phyloP scores from a whole-genome alignment of 805 yeast species.

The Monosporozyma aerobia region DNA sequence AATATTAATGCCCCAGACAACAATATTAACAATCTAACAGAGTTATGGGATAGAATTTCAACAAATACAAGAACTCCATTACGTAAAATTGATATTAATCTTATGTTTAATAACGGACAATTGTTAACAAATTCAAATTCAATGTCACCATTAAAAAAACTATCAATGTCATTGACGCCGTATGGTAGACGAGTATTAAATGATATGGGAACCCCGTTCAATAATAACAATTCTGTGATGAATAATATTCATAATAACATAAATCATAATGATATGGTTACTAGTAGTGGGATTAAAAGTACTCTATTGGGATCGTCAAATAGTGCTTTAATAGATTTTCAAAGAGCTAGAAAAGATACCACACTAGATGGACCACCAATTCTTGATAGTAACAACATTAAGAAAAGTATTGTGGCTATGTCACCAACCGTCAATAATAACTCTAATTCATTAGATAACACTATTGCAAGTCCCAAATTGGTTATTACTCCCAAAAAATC shows the following conservation, averaged over 20 bases:
- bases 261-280: background rate
- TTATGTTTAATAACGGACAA: conserved; percentile 24
- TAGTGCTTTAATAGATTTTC: conserved; percentile 28
- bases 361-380: conserved; percentile 8
- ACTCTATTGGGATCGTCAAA: conserved; percentile 14
- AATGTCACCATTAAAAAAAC: conserved; percentile 25
- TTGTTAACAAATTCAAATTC: conserved; percentile 9
- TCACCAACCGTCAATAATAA: background rate
- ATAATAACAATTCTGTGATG: conserved; percentile 7
- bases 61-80: conserved; percentile 21
- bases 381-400: background rate
- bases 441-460: background rate
- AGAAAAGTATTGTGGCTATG: background rate
- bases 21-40: background rate
- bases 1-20: background rate
- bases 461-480: background rate
- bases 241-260: background rate
- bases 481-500: background rate
- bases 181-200: conserved; percentile 26
- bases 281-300: background rate
- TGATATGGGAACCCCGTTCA: conserved; percentile 27
- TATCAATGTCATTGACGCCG: conserved; percentile 25
- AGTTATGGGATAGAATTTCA: background rate
- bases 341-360: conserved; percentile 25
- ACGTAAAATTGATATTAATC: conserved; percentile 25